Evolutionary conservation across 257 asterid genomes (phyloP), one percentile per base, ranked within the genome.

Genomic region (Agastache rugosa): DNA sequence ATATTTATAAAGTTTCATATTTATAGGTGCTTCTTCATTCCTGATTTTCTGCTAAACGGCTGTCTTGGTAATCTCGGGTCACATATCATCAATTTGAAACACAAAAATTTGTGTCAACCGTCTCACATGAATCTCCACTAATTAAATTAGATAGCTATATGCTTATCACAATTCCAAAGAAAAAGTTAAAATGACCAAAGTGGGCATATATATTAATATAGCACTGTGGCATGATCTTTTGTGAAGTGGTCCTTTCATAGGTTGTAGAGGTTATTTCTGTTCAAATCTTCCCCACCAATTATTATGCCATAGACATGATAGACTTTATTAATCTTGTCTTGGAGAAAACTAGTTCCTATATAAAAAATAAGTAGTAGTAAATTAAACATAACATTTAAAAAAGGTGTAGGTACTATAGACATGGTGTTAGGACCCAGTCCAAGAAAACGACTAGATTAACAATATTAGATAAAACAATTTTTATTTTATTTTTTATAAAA

Each of bases 151-250:
- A 25, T 25, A 25, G 29, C 29, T 25, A 25, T 25, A 25, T 25
- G 29, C 29, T 25, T 25, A 25, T 25, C 1, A 25, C 29, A 7
- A 44, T 44, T 44, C 50, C 50, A 44, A 44, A 4, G 29, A 0
- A 42, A 44, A 42, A 65, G 37, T 3, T n/a, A 8, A 34, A 69
- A 31, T 29, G 14, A 34, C 74, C 63, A 68, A 68, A 50, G 29
- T 29, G 73, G 37, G 58, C 29, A 25, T 25, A n/a, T n/a, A n/a
- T n/a, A n/a, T n/a, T n/a, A n/a, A n/a, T n/a, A 25, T 25, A 25
- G 29, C 29, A 25, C 29, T n/a, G 25, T 63, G 34, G 16, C 59
- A 45, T 45, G 17, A 45, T 45, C n/a, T 42, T 67, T 48, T 67
- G 44, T 4, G 0, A 27, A 45, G 45, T 47, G 60, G 45, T 29